Percentiles rank a stretch among this genome's conserved stretches.
Evolutionary conservation across 148 eudicot genomes (phyloP).

Genomic region (Rhododendron henanense): DNA sequence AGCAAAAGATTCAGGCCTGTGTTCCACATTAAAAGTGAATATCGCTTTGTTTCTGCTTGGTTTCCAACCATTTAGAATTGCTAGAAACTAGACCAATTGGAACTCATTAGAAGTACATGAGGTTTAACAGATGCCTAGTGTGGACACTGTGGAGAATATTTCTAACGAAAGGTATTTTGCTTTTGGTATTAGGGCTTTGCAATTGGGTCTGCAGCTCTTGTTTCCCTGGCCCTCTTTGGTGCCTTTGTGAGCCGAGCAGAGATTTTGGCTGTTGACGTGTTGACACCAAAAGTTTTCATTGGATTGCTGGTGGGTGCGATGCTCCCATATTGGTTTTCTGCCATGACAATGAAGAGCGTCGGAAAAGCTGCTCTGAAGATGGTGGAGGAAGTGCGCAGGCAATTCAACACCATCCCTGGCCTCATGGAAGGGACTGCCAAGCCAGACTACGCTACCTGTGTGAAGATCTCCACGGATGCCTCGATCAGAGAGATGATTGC

Average conservation of each 20-base stretch:
- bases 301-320: constrained; percentile 92
- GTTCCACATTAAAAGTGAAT: neutral
- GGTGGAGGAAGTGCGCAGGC: constrained; percentile 98
- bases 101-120: neutral
- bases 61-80: neutral
- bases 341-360: constrained; percentile 99
- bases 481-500: constrained; percentile 94
- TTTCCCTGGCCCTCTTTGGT: constrained; percentile 84
- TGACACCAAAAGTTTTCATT: constrained; percentile 83
- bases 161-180: neutral
- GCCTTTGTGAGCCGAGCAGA: constrained; percentile 86
- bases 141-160: neutral
- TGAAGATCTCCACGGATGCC: constrained; percentile 96
- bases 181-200: constrained; percentile 65
- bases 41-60: neutral
- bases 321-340: constrained; percentile 99
- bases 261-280: constrained; percentile 67
- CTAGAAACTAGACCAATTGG: neutral
- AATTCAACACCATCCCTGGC: constrained; percentile 90
- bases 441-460: constrained; percentile 94
- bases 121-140: neutral
- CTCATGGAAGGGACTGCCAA: constrained; percentile 88
- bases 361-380: constrained; percentile 91
- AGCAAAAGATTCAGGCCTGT: neutral
- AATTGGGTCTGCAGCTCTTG: constrained; percentile 92